A percentile compares a stretch with the other conserved stretches of the same genome.
Evolutionary conservation across 139 green algal species (phyloP).

Genomic region (Chlamydomonas incerta): DNA sequence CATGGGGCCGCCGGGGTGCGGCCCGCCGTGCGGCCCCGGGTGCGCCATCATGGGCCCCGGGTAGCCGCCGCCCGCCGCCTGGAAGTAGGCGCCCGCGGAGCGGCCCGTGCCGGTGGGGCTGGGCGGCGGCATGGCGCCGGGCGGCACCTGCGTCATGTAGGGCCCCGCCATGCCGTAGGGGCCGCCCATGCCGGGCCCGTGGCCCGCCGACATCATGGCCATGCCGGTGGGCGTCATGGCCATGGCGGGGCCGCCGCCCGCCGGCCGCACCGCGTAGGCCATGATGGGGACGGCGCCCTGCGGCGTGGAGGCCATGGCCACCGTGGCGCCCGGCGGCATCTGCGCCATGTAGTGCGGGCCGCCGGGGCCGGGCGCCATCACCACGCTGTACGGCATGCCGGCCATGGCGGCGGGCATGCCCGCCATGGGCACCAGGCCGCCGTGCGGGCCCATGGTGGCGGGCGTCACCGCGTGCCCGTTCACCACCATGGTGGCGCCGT

Average conservation of each 20-base stretch:
- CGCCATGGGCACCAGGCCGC: conserved; percentile 18
- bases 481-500: neutral
- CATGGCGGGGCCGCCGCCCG: neutral
- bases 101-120: conserved; percentile 24
- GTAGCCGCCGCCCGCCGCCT: conserved; percentile 9
- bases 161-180: conserved; percentile 26
- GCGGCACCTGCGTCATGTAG: conserved; percentile 7
- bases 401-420: neutral
- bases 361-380: neutral
- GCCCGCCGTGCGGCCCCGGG: neutral
- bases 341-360: conserved; percentile 12
- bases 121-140: conserved; percentile 27
- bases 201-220: neutral
- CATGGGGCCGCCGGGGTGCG: conserved; percentile 16
- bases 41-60: conserved; percentile 5
- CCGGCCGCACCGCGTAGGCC: conserved; percentile 4
- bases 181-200: conserved; percentile 7
- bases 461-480: conserved; percentile 1
- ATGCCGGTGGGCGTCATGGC: neutral
- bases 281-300: conserved; percentile 30
- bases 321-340: conserved; percentile 7
- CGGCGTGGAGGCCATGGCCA: neutral
- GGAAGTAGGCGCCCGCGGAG: conserved; percentile 13
- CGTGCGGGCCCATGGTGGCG: neutral
- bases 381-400: conserved; percentile 4